phyloP scores from a whole-genome alignment of 306 rosid genomes.

The Citrullus amarus region DNA sequence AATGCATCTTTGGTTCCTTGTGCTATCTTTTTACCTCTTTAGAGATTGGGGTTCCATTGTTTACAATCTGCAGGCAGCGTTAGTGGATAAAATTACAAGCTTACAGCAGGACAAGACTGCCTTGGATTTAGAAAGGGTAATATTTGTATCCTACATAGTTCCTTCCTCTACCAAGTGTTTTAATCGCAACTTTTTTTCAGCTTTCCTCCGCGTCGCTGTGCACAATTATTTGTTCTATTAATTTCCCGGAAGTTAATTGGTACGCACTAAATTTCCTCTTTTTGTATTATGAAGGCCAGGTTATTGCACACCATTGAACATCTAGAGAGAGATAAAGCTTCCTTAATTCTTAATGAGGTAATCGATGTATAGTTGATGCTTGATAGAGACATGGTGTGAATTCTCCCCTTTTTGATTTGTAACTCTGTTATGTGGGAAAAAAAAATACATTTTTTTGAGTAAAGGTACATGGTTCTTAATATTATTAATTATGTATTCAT shows the following conservation, averaged over 20 bases:
- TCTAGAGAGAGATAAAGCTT: constrained; percentile 34
- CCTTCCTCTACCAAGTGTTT: neutral
- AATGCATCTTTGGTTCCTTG: neutral
- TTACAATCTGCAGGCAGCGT: constrained; percentile 25
- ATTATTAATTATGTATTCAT: neutral
- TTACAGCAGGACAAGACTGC: constrained; percentile 30
- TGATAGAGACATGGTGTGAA: neutral
- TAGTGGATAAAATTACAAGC: constrained; percentile 24
- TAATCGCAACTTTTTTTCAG: neutral
- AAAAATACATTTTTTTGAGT: neutral
- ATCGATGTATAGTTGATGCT: neutral
- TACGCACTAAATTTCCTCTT: constrained; percentile 10
- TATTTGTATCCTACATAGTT: constrained; percentile 4
- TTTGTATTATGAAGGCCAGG: constrained; percentile 24
- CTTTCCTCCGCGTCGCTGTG: neutral
- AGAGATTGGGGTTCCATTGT: neutral
- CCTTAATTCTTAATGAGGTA: constrained; percentile 48
- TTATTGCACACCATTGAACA: constrained; percentile 31
- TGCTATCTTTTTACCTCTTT: neutral
- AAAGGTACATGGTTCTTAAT: neutral
- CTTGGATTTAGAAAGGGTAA: constrained; percentile 32
- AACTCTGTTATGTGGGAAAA: neutral
- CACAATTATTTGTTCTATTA: neutral
- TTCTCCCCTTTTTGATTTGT: neutral
- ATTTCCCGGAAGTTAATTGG: neutral